Conservation (phyloP, 2,329 filamentous ascomycete genomes). For the Chaetomium sp. region DNA sequence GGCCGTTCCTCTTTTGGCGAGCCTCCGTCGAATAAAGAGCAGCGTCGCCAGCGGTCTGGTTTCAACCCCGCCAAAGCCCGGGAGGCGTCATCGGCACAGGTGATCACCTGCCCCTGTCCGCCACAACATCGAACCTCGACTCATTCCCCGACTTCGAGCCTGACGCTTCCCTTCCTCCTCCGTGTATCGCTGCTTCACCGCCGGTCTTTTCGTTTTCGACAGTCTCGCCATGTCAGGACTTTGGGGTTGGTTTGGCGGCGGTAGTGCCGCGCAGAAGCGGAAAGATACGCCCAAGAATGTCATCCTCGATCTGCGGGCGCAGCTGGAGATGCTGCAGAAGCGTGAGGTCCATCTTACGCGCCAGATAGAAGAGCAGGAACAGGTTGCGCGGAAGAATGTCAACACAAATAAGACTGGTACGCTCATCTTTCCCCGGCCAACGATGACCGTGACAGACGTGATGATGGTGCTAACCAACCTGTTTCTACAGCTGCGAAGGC, state of each 20-base stretch:
- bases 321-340: constrained; percentile 97
- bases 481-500: constrained; percentile 68
- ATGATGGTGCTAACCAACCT: constrained; percentile 12
- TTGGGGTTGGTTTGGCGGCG: constrained; percentile 84
- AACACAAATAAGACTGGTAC: constrained; percentile 84
- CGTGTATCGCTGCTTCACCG: neutral
- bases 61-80: constrained; percentile 22
- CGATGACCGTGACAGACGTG: neutral
- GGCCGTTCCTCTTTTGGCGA: neutral
- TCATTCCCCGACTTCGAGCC: neutral
- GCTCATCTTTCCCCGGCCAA: constrained; percentile 24
- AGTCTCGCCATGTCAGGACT: constrained; percentile 50
- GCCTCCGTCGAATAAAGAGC: neutral
- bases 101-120: constrained; percentile 19
- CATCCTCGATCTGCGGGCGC: constrained; percentile 77
- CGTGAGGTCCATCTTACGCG: constrained; percentile 83
- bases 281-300: constrained; percentile 97
- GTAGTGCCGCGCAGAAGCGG: constrained; percentile 71
- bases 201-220: constrained; percentile 1
- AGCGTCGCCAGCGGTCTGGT: constrained; percentile 16
- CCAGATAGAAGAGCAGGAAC: constrained; percentile 90
- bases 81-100: constrained; percentile 24
- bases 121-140: constrained; percentile 6
- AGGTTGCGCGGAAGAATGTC: constrained; percentile 81
- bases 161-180: neutral